phyloP scores from a whole-genome alignment of 2,329 filamentous ascomycete genomes.

The Ophiostoma piceae region DNA sequence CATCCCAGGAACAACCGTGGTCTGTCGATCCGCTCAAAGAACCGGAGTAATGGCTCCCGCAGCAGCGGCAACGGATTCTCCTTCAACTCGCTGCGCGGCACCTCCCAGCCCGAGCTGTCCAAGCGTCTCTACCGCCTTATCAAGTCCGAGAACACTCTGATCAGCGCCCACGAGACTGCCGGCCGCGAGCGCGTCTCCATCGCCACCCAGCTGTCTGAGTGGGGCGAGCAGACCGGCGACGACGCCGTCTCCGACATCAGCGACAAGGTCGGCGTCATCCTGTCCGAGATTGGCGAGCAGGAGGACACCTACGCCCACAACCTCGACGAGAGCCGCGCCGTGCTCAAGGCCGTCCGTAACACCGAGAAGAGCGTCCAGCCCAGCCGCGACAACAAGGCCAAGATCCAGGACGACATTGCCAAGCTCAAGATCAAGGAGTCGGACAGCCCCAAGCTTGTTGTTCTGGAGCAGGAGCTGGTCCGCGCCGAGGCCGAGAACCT shows the following conservation, averaged over 20 bases:
- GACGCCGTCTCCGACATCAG: conserved; percentile 83
- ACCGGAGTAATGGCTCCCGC: conserved; percentile 33
- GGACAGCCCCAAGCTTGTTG: conserved; percentile 70
- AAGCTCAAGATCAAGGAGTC: conserved; percentile 90
- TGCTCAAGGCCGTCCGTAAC: conserved; percentile 89
- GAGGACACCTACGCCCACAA: conserved; percentile 83
- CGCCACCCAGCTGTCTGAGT: conserved; percentile 87
- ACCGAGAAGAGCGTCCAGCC: conserved; percentile 95
- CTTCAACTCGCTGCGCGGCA: conserved; percentile 78
- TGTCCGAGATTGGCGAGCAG: conserved; percentile 89
- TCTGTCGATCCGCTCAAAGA: conserved; percentile 66
- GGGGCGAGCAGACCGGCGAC: conserved; percentile 88
- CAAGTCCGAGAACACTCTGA: conserved; percentile 88
- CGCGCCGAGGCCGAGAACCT: conserved; percentile 92
- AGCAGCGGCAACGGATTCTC: conserved; percentile 60
- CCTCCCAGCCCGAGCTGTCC: conserved; percentile 79
- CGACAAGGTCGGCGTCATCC: conserved; percentile 89
- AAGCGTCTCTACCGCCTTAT: conserved; percentile 87
- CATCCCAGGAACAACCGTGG: conserved; percentile 64
- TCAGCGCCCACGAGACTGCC: conserved; percentile 76
- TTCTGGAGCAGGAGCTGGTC: conserved; percentile 92
- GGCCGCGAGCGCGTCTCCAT: conserved; percentile 79
- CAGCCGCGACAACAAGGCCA: conserved; percentile 76
- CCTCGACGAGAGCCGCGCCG: conserved; percentile 74
- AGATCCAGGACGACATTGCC: conserved; percentile 88